Evolutionary conservation across 1,139 yeast genomes (phyloP).

Genomic region (Pneumocystis wakefieldiae): DNA sequence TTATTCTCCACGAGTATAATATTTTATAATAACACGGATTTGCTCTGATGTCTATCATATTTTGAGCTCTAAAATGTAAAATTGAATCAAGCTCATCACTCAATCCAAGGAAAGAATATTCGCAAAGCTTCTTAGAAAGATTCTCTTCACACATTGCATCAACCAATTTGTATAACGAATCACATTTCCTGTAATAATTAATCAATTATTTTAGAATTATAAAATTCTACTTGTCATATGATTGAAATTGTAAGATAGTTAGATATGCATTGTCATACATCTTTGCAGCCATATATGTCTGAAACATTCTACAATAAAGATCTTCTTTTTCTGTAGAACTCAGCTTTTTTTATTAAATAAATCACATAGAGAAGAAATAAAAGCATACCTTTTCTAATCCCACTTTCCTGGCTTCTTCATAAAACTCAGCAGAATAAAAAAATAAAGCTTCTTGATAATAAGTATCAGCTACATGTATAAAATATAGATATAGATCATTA

Average conservation of each 20-base stretch:
- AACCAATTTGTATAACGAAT: conserved; percentile 5
- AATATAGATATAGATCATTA: background rate
- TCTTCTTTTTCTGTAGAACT: background rate
- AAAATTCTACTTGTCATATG: background rate
- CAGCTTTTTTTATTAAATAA: background rate
- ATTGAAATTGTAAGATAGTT: background rate
- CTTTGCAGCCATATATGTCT: background rate
- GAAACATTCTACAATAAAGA: background rate
- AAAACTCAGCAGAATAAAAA: background rate
- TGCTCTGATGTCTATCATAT: conserved; percentile 9
- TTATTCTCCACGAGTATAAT: conserved; percentile 8
- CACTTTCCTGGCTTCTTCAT: background rate
- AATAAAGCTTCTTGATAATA: background rate
- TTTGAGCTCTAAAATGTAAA: conserved; percentile 5
- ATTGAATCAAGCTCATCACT: conserved; percentile 9
- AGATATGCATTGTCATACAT: conserved; percentile 1
- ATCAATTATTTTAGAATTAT: background rate
- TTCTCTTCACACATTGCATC: conserved; percentile 7
- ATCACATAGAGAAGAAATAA: background rate
- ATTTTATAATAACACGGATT: conserved; percentile 10
- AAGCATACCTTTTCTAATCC: background rate
- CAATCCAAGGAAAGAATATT: conserved; percentile 8
- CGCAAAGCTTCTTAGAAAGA: conserved; percentile 1
- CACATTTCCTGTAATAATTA: conserved; percentile 1
- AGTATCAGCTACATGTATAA: background rate